Evolutionary conservation across 371 early-diverging fungal species (phyloP), one percentile per base, ranked within the genome.

Genomic region (Amoeboaphelidium protococcarum): DNA sequence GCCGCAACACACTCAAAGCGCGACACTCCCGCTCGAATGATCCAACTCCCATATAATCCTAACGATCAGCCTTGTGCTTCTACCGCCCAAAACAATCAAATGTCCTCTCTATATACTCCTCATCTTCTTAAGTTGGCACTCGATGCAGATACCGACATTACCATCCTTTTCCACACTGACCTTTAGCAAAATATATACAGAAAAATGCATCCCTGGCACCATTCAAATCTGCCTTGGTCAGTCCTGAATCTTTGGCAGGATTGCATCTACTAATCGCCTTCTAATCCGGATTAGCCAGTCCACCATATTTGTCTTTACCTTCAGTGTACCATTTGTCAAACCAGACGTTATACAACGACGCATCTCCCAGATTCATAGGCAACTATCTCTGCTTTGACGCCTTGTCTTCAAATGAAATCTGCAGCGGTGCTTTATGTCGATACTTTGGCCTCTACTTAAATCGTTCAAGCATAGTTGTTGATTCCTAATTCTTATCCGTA

Each of bases 71-170:
- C 22, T 23, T 24, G 2, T 27, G 49, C 25, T 58, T 57, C 23
- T 82, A 82, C 37, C 86, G 64, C 42, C 86, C 86, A 69, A 85
- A 85, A 26, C 73, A 69, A 55, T 85, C 86, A 26, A 67, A 65
- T 0, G 75, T 72, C 3, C 72, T 61, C 44, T 79, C 78, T 12
- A 65, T 62, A 16, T 59, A 57, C 49, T 80, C 82, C n/a, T 62
- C 61, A 45, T 49, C 57, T 12, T 42, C 44, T 2, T 61, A 62
- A 13, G 63, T 58, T 0, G 82, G 82, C 2, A 78, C 66, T 42
- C 83, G 64, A 61, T 85, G 86, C 66, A 76, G 71, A 66, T 69
- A 79, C 20, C 44, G 13, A 61, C 66, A 31, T 2, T 31, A 13
- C 26, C 24, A 61, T 55, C 79, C 79, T 53, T 72, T 68, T 21